These are phyloP conservation scores for Trypethelium eluteriae DNA, from an alignment of 495 filamentous ascomycete species.

Conservation along the genomic window DNA sequence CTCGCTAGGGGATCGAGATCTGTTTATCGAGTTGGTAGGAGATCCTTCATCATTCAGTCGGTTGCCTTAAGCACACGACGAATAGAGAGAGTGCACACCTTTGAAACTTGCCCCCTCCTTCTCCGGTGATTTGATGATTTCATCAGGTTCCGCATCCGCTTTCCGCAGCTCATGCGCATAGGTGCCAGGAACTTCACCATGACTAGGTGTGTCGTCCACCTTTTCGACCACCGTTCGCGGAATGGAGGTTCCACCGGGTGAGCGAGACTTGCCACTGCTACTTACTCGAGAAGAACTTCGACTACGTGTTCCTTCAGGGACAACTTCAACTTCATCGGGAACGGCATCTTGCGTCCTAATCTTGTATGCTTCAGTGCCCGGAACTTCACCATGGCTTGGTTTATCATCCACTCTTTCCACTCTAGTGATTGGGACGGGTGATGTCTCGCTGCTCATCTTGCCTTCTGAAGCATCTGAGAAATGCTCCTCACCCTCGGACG, in stretches of 20 bases:
- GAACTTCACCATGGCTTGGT: slow-evolving; percentile 54
- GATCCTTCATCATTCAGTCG: slow-evolving; percentile 54
- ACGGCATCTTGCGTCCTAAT: slow-evolving; percentile 54
- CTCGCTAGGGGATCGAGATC: slow-evolving; percentile 24
- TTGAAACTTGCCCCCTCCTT: slow-evolving; percentile 41
- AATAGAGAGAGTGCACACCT: slow-evolving; percentile 41
- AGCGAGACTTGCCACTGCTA: slow-evolving; percentile 35
- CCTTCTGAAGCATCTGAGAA: slow-evolving; percentile 85
- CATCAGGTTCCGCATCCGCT: slow-evolving; percentile 79
- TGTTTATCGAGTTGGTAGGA: slow-evolving; percentile 38
- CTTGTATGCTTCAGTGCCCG: slow-evolving; percentile 54
- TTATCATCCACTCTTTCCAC: slow-evolving; percentile 51
- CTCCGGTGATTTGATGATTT: slow-evolving; percentile 46
- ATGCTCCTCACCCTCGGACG: slow-evolving; percentile 72
- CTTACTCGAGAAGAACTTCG: slow-evolving; percentile 40
- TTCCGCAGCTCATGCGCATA: slow-evolving; percentile 64
- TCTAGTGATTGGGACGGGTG: slow-evolving; percentile 54
- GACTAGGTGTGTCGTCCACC: slow-evolving; percentile 58
- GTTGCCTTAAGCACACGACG: slow-evolving; percentile 39
- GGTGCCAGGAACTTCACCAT: slow-evolving; percentile 86
- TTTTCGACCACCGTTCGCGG: slow-evolving; percentile 80
- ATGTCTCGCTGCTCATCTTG: slow-evolving; percentile 39
- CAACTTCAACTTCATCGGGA: slow-evolving; percentile 56
- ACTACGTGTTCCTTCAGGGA: slow-evolving; percentile 49
- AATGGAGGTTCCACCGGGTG: slow-evolving; percentile 55